Evolutionary conservation across 768 basidiomycete genomes (phyloP).

Genomic region (Boletus sp.): DNA sequence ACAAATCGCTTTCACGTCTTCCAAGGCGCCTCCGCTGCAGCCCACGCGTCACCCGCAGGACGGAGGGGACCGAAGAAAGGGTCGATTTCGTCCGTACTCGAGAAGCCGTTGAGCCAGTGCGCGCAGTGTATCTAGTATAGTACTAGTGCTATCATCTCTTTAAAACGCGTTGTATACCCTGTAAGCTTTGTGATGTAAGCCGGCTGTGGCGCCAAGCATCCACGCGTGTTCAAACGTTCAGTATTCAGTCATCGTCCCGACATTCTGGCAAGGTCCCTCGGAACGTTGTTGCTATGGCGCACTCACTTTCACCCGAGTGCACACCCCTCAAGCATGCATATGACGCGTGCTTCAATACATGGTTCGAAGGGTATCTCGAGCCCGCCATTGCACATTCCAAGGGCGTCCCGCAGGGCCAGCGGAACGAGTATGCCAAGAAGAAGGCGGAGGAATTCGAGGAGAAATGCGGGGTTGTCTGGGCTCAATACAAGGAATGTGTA

Average conservation of each 20-base stretch:
- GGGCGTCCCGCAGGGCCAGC: constrained; percentile 40
- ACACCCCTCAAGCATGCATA: constrained; percentile 87
- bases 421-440: constrained; percentile 59
- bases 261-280: not conserved
- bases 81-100: constrained; percentile 29
- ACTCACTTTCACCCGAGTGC: constrained; percentile 79
- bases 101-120: constrained; percentile 20
- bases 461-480: constrained; percentile 83
- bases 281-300: constrained; percentile 49
- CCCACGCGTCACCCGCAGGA: constrained; percentile 14
- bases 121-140: constrained; percentile 16
- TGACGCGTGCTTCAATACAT: constrained; percentile 94
- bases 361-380: constrained; percentile 96
- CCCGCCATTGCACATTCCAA: constrained; percentile 55
- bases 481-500: constrained; percentile 74
- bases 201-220: not conserved
- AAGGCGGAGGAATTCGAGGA: constrained; percentile 88
- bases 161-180: constrained; percentile 2
- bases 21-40: constrained; percentile 16
- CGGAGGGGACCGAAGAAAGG: constrained; percentile 15
- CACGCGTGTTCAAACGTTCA: no score
- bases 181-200: constrained; percentile 18
- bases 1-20: constrained; percentile 59
- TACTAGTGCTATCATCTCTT: constrained; percentile 4
- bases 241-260: not conserved